These are phyloP conservation scores for Scedosporium minutisporum DNA, from an alignment of 2,329 filamentous ascomycete genomes.

Conservation along the genomic window DNA sequence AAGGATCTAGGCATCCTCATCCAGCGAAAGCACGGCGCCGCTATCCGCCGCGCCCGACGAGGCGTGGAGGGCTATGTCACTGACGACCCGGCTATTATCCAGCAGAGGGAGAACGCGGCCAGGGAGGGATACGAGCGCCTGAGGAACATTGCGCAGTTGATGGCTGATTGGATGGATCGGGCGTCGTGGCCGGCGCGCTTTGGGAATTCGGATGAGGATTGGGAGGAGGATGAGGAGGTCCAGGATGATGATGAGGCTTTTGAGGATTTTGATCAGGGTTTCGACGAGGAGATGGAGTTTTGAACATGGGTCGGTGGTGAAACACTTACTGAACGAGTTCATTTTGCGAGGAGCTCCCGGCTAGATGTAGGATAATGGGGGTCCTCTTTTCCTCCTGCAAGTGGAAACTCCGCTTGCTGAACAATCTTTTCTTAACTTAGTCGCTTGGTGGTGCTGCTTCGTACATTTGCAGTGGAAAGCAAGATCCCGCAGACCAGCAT, in stretches of 20 bases:
- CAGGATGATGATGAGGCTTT: not conserved
- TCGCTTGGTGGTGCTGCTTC: too few species aligned
- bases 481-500: too few species aligned
- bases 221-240: not conserved
- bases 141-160: not conserved
- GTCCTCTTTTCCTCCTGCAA: too few species aligned
- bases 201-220: not conserved
- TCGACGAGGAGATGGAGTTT: not conserved
- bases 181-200: not conserved
- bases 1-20: not conserved
- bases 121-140: conserved; percentile 11
- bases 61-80: conserved; percentile 12
- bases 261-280: not conserved
- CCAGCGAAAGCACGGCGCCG: not conserved
- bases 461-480: too few species aligned
- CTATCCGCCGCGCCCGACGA: conserved; percentile 6
- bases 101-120: conserved; percentile 8
- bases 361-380: too few species aligned
- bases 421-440: too few species aligned
- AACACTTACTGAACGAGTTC: too few species aligned
- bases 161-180: conserved; percentile 6
- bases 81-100: conserved; percentile 12
- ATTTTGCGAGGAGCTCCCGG: too few species aligned
- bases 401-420: too few species aligned
- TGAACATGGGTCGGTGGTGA: not conserved